phyloP scores from a whole-genome alignment of 768 basidiomycete genomes.

The Solioccasus polychromus region DNA sequence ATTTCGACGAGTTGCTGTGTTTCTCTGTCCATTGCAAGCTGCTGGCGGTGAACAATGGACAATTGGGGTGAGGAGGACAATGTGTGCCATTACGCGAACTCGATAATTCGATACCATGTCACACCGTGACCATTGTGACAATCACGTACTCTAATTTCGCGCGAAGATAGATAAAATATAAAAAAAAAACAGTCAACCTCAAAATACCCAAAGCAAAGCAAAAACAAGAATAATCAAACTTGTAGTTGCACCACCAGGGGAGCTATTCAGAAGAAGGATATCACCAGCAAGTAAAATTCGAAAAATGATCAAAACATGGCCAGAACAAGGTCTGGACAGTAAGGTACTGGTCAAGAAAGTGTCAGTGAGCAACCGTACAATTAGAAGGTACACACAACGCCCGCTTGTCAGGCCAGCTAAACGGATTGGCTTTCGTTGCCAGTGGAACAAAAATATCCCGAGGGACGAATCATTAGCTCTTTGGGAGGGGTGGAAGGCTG shows the following conservation, averaged over 20 bases:
- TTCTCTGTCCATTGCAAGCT: conserved; percentile 46
- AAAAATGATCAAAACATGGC: conserved; percentile 6
- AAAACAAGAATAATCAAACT: conserved; percentile 3
- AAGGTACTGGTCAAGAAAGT: conserved; percentile 15
- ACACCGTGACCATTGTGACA: conserved; percentile 24
- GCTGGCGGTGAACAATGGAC: conserved; percentile 1
- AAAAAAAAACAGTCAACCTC: conserved; percentile 13
- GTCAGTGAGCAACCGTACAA: conserved; percentile 24
- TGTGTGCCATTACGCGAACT: conserved; percentile 19
- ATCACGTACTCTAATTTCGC: not conserved
- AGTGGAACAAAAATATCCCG: conserved; percentile 4
- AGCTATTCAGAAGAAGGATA: conserved; percentile 4
- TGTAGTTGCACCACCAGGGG: not conserved
- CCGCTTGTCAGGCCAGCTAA: conserved; percentile 29
- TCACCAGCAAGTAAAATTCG: conserved; percentile 3
- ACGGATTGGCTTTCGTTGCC: conserved; percentile 13
- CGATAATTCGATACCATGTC: conserved; percentile 19
- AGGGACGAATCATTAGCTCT: conserved; percentile 18
- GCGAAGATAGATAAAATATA: conserved; percentile 12
- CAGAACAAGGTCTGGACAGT: conserved; percentile 3
- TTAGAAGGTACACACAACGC: conserved; percentile 26
- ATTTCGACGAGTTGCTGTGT: conserved; percentile 64
- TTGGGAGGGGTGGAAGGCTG: conserved; percentile 22
- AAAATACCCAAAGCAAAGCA: conserved; percentile 13
- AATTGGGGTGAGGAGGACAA: conserved; percentile 6